phyloP scores from a whole-genome alignment of 139 green algal species.

The Chlorella sp. region DNA sequence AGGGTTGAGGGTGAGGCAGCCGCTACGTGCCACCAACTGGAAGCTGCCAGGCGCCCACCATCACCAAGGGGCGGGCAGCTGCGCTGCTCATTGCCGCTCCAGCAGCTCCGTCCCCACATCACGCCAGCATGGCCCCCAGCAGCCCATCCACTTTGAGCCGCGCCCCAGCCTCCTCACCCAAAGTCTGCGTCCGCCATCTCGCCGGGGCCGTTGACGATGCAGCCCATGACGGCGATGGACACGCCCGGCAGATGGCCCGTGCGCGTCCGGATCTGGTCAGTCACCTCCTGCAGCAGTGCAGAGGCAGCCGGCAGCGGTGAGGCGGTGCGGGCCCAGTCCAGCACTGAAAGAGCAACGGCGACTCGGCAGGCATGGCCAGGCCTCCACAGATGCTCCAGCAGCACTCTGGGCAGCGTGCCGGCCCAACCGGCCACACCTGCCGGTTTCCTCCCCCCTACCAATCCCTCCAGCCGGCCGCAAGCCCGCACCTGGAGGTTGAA shows the following conservation, averaged over 20 bases:
- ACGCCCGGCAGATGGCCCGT: constrained; percentile 97
- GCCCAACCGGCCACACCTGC: neutral
- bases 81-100: too few relatives aligned
- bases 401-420: too few relatives aligned
- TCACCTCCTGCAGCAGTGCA: constrained; percentile 87
- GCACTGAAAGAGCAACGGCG: neutral
- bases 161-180: constrained; percentile 47
- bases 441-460: neutral
- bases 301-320: neutral
- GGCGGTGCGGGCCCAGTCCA: neutral
- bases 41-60: too few relatives aligned
- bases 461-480: too few relatives aligned
- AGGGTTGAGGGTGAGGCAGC: neutral
- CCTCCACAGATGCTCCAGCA: neutral
- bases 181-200: constrained; percentile 99
- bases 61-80: too few relatives aligned
- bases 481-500: constrained; percentile 92
- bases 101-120: neutral
- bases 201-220: constrained; percentile 98
- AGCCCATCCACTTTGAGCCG: neutral
- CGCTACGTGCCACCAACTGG: too few relatives aligned
- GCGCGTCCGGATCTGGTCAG: constrained; percentile 88
- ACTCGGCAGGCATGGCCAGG: neutral
- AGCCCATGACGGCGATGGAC: constrained; percentile 99
- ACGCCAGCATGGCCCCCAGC: too few relatives aligned